A percentile compares a stretch with the other conserved stretches of the same genome.
phyloP scores from a whole-genome alignment of 495 filamentous ascomycete genomes.

The Aspergillus nidulans region DNA sequence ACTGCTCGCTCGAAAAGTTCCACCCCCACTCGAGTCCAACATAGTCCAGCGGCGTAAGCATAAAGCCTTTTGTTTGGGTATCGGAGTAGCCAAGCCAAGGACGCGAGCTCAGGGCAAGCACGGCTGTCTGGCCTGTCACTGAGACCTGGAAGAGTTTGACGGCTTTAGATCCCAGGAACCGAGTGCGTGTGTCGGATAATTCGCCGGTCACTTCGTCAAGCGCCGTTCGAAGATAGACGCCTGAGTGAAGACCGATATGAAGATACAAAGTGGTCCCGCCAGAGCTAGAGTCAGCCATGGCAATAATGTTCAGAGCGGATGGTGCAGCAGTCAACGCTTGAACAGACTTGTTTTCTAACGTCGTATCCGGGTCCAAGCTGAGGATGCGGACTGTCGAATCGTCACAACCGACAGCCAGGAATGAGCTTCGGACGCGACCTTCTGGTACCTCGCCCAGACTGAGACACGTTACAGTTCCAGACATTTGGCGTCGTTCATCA shows the following conservation, averaged over 20 bases:
- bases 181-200: slow-evolving; percentile 86
- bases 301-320: slow-evolving; percentile 85
- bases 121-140: slow-evolving; percentile 78
- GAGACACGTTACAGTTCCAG: slow-evolving; percentile 87
- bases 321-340: slow-evolving; percentile 89
- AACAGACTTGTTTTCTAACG: slow-evolving; percentile 85
- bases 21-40: slow-evolving; percentile 86
- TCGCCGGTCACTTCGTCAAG: slow-evolving; percentile 93
- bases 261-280: slow-evolving; percentile 79
- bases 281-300: slow-evolving; percentile 84
- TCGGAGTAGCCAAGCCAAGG: slow-evolving; percentile 93
- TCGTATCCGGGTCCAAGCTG: slow-evolving; percentile 83
- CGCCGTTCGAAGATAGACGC: slow-evolving; percentile 90
- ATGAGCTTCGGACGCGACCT: slow-evolving; percentile 78
- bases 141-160: slow-evolving; percentile 83
- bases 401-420: slow-evolving; percentile 93
- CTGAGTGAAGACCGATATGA: slow-evolving; percentile 92
- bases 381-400: slow-evolving; percentile 93
- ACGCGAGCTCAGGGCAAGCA: slow-evolving; percentile 83
- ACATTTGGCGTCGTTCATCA: slow-evolving; percentile 93
- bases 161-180: slow-evolving; percentile 85
- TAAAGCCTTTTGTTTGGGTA: slow-evolving; percentile 74
- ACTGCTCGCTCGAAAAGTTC: slow-evolving; percentile 93
- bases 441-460: slow-evolving; percentile 92
- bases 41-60: slow-evolving; percentile 87